Evolutionary conservation across 805 yeast species (phyloP), one percentile per base, ranked within the genome.

Genomic region (Candida endomychidarum): DNA sequence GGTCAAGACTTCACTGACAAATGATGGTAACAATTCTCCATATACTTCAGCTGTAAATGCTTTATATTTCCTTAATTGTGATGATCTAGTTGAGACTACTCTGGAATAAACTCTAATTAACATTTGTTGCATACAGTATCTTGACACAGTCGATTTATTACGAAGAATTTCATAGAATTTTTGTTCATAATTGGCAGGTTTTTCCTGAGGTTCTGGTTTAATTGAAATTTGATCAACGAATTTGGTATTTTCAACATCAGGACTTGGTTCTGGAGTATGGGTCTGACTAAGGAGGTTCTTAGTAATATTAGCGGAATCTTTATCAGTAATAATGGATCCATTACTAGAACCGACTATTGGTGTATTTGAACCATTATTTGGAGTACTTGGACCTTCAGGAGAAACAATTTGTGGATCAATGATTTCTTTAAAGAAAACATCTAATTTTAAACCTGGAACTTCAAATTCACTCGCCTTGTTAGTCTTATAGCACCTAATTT

Each of bases 11-110:
- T 72, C 78, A 28, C 88, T 74, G 29, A 86, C 68, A 50, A 90
- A 86, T 4, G 72, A 66, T 1, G 97, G 97, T 57, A 90, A 68
- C 42, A 90, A 65, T 60, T 90, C 97, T 8, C 97, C 97, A 58
- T 90, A 90, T 0, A 88, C 96, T 52, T 81, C 86, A 48, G 86
- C 89, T 6, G 96, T 86, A 56, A 90, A 90, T 0, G 96, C 95
- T 54, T 81, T 80, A 58, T 90, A 90, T 3, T 77, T 69, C 39
- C 81, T 74, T 40, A 90, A 66, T 40, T 77, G 77, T 12, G 69
- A 65, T 0, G 84, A 79, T 24, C 81, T 74, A 0, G 95, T 93
- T 1, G 95, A 80, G 6, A 90, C 91, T 1, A 85, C 74, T 50
- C 97, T 70, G 0, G 84, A 65, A 58, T 90, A 90, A 3, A 83